Conservation (phyloP, 345 rosid genomes). For the Gossypium stocksii region DNA sequence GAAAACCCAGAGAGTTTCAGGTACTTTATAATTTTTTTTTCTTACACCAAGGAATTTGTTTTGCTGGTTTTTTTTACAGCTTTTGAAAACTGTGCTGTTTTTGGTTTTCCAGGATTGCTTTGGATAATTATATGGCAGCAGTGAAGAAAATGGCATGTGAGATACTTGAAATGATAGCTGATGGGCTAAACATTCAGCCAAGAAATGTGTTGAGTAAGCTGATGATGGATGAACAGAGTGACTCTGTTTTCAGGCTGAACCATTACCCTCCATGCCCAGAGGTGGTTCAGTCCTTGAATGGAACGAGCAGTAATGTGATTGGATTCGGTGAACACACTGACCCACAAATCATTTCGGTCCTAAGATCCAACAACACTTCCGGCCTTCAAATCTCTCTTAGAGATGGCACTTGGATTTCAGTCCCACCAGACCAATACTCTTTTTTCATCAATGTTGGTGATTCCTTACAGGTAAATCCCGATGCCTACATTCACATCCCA, state of each 20-base stretch:
- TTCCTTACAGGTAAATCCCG: conserved; percentile 50
- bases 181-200: conserved; percentile 58
- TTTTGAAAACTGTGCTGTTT: not conserved
- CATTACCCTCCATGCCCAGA: conserved; percentile 63
- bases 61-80: not conserved
- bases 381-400: conserved; percentile 70
- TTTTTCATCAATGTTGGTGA: conserved; percentile 88
- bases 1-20: conserved; percentile 43
- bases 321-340: conserved; percentile 92
- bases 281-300: conserved; percentile 6
- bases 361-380: conserved; percentile 75
- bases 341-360: conserved; percentile 77
- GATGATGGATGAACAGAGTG: conserved; percentile 57
- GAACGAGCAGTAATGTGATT: conserved; percentile 24
- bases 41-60: not conserved
- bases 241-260: conserved; percentile 69
- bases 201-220: conserved; percentile 59
- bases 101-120: conserved; percentile 38
- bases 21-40: conserved; percentile 20
- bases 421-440: conserved; percentile 64
- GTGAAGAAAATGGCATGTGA: conserved; percentile 59
- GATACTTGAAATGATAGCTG: conserved; percentile 63
- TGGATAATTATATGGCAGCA: conserved; percentile 53
- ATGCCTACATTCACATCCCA: not conserved
- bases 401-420: conserved; percentile 72